Evolutionary conservation across 306 rosid species (phyloP).

Genomic region (Vigna unguiculata): DNA sequence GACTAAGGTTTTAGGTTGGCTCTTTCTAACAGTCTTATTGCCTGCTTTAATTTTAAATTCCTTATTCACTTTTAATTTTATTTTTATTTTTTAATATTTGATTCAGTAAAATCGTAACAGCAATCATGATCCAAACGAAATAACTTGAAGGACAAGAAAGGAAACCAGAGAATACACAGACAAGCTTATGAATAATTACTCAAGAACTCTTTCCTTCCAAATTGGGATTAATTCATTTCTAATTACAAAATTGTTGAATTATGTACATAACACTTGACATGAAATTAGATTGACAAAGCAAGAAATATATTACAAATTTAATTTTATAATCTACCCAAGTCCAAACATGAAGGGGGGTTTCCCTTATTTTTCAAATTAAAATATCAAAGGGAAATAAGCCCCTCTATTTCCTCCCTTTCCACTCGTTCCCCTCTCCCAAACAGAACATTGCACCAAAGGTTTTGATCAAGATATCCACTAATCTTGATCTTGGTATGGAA

Average conservation of each 20-base stretch:
- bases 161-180: neutral
- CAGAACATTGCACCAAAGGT: neutral
- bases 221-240: slow-evolving; percentile 7
- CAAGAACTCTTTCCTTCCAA: neutral
- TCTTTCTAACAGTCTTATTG: neutral
- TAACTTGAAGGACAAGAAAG: neutral
- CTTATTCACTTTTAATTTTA: too few relatives aligned
- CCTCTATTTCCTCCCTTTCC: slow-evolving; percentile 17
- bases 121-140: neutral
- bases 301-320: neutral
- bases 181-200: neutral
- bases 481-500: slow-evolving; percentile 13
- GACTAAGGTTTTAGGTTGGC: neutral
- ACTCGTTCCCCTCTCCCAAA: neutral
- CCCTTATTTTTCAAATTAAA: slow-evolving; percentile 4
- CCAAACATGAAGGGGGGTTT: neutral
- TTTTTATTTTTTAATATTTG: too few relatives aligned
- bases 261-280: neutral
- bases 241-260: slow-evolving; percentile 7
- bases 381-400: slow-evolving; percentile 15
- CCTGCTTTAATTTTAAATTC: neutral
- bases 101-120: too few relatives aligned
- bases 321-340: neutral
- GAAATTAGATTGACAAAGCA: neutral
- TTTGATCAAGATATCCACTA: slow-evolving; percentile 7